Percentiles rank a stretch among this genome's conserved stretches.
Conservation (phyloP, 176 grass and related monocot genomes). For the Dendrocalamus sinicus region DNA sequence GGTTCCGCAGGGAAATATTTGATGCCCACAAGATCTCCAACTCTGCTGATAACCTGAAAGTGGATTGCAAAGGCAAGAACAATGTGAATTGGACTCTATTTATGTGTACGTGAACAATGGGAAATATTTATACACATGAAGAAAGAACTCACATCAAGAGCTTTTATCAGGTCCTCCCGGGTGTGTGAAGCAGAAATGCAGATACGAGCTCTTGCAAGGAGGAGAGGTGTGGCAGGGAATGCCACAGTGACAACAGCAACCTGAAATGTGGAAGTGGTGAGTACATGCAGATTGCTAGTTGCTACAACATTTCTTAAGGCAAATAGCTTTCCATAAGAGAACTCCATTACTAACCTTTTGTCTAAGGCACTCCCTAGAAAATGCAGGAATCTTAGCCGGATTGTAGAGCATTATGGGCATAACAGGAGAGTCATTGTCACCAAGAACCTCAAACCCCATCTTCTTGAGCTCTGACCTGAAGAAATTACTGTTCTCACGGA, state of each 20-base stretch:
- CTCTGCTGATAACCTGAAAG: constrained; percentile 78
- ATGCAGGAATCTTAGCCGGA: constrained; percentile 84
- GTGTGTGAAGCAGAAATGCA: constrained; percentile 89
- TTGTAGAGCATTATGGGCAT: constrained; percentile 96
- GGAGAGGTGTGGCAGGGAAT: constrained; percentile 81
- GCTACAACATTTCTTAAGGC: neutral
- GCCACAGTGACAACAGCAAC: constrained; percentile 83
- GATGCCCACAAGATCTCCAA: constrained; percentile 76
- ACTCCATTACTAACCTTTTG: constrained; percentile 64
- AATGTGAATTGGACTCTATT: constrained; percentile 17
- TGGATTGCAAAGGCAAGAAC: neutral
- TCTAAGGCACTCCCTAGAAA: constrained; percentile 79
- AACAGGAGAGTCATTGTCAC: constrained; percentile 84
- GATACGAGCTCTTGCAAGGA: constrained; percentile 75
- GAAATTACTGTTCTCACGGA: constrained; percentile 93
- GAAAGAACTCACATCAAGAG: constrained; percentile 61
- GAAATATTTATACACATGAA: neutral
- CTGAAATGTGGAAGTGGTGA: constrained; percentile 31
- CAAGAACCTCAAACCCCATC: constrained; percentile 95
- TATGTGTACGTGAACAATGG: neutral
- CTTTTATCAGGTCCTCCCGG: constrained; percentile 76
- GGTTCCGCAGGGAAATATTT: constrained; percentile 78
- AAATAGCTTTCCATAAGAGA: neutral
- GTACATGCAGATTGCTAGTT: neutral
- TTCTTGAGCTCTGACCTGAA: constrained; percentile 87